These are phyloP conservation scores for Salix koriyanagi DNA, from an alignment of 345 rosid genomes.

Conservation along the genomic window DNA sequence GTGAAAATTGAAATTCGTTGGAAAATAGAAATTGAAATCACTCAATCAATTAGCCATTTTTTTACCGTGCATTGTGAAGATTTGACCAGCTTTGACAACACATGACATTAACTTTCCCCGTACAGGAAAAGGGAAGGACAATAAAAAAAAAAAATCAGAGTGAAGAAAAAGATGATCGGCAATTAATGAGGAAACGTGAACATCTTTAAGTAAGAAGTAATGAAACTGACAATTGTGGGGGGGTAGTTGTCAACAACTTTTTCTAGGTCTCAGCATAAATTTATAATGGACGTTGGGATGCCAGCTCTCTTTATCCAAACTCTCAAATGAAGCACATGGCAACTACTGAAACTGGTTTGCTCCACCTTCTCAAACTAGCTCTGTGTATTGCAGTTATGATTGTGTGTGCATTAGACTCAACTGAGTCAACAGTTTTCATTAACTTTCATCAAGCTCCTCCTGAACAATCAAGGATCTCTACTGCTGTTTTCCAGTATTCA, in stretches of 20 bases:
- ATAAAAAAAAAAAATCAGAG: neutral
- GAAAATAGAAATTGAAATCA: neutral
- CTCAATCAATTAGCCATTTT: no score
- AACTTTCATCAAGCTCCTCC: conserved; percentile 37
- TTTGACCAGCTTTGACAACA: no score
- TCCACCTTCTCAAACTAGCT: conserved; percentile 16
- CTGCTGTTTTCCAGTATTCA: conserved; percentile 40
- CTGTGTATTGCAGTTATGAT: conserved; percentile 19
- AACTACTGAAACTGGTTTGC: conserved; percentile 26
- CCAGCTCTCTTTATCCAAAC: conserved; percentile 7
- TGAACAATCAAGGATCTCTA: conserved; percentile 31
- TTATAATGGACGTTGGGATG: neutral
- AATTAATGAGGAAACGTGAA: conserved; percentile 32
- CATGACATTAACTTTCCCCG: no score
- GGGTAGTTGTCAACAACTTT: conserved; percentile 33
- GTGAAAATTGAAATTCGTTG: neutral
- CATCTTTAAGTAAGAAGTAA: conserved; percentile 36
- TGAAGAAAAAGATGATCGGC: conserved; percentile 4
- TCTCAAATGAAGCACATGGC: conserved; percentile 2
- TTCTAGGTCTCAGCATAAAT: conserved; percentile 13
- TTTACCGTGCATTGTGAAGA: no score
- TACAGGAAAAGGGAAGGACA: no score
- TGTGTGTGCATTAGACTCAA: conserved; percentile 23
- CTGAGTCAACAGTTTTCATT: conserved; percentile 28
- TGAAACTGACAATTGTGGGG: conserved; percentile 38